Evolutionary conservation across 106 monocot genomes (phyloP).

Genomic region (Amphibolis antarctica): DNA sequence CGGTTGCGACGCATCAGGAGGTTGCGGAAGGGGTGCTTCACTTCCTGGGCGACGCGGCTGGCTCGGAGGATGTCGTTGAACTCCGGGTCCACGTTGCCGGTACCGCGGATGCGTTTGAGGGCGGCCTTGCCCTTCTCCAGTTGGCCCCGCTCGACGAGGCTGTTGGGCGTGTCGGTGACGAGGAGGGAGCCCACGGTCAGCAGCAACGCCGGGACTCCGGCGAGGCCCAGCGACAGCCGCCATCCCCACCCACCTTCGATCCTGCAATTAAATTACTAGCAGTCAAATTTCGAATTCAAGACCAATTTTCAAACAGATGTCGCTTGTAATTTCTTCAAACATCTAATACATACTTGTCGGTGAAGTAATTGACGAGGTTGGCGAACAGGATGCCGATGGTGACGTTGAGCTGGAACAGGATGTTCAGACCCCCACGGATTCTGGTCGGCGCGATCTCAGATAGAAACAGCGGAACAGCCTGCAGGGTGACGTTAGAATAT

Average conservation of each 20-base stretch:
- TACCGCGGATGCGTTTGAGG: conserved; percentile 47
- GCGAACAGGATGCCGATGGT: conserved; percentile 63
- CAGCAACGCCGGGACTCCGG: conserved; percentile 34
- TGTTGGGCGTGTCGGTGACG: conserved; percentile 54
- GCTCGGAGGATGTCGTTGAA: conserved; percentile 63
- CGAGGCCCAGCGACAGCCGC: conserved; percentile 33
- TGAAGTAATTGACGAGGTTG: conserved; percentile 56
- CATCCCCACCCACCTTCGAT: conserved; percentile 42
- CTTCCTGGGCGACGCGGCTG: conserved; percentile 45
- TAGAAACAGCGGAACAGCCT: conserved; percentile 55
- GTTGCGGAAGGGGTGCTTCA: conserved; percentile 86
- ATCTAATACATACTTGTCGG: conserved; percentile 41
- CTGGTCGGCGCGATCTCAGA: conserved; percentile 57
- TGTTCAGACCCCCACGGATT: conserved; percentile 60
- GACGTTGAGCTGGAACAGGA: conserved; percentile 45
- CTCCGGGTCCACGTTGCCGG: conserved; percentile 52
- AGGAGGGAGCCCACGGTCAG: conserved; percentile 26
- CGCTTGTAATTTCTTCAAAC: too few species aligned
- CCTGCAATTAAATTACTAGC: conserved; percentile 13
- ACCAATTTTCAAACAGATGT: too few species aligned
- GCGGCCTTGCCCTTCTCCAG: conserved; percentile 56
- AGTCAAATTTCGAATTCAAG: too few species aligned
- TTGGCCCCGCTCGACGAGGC: conserved; percentile 62
- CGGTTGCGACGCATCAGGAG: conserved; percentile 60
- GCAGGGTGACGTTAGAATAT: not conserved